Base-by-base conservation (phyloP, 768 basidiomycete genomes). In the Ramaria sp. region DNA sequence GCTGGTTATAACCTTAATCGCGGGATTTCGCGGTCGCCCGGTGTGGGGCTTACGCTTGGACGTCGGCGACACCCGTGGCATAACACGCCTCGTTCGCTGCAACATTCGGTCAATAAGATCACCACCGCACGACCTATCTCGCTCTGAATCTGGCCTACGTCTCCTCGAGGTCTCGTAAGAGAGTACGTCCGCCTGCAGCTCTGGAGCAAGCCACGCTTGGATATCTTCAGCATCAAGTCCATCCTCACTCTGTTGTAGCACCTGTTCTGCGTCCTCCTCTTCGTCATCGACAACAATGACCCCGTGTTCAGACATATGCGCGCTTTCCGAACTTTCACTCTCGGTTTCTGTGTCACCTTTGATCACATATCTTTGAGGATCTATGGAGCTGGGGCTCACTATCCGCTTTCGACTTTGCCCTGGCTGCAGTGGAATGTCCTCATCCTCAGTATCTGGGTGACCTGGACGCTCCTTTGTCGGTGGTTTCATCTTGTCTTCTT, bases 61-160 rank as follows among this genome's bases (percentile, higher is more conserved):
- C 22, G 57, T 20, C 6, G 37, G 54, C 55, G 61, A 66, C 59
- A 57, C 53, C 15, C 49, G 48, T 41, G 59, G 56, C 15, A 68
- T 66, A 4, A 72, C 63, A 54, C 60, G 63, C 20, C 70, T 68
- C 1, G 76, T 75, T 48, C 77, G 72, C 13, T 72, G 71, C 49
- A 88, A 63, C 86, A 88, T 88, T 65, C 80, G 81, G 61, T 88
- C 83, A 48, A 88, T 84, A 52, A 85, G 65, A 63, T 80, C 65
- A 64, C 75, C 60, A 72, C 76, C 66, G 70, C 73, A 54, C 62
- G 68, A 58, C 47, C 34, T 17, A 51, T 46, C 34, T 60, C 63
- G 24, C 64, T 66, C 20, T 66, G 64, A 9, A 4, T 33, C 17
- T 37, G 55, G 12, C 30, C 22, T n/a, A 31, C 15, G 45, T 19